Base-by-base conservation (phyloP, 2,329 filamentous ascomycete species). In the Aspergillus sojae region DNA sequence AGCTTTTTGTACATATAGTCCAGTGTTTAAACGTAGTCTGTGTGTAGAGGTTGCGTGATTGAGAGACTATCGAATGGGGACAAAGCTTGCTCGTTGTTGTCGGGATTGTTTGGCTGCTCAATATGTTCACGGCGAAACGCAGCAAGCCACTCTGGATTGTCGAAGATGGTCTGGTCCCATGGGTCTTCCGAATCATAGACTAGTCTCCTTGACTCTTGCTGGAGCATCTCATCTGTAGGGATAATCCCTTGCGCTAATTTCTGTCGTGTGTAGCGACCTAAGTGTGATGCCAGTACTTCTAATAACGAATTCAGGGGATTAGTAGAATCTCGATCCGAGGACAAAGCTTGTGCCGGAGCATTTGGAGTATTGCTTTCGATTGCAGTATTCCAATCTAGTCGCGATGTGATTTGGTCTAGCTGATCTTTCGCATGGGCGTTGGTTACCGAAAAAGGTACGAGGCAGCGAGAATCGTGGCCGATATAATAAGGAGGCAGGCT, bases 211-310 rank as follows among this genome's bases (percentile, higher is more conserved):
- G 83, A 80, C 60, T 83, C 75, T 6, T 67, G 65, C 68, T 85
- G 83, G 9, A 85, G 73, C 77, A 83, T 80, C n/a, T 82, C 80
- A 65, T 85, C 83, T 1, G 80, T 83, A 21, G 83, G 66, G 19
- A 78, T 67, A 1, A 80, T 71, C 1, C 59, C 59, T 23, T 50
- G 36, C n/a, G 50, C 30, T 34, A 61, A 46, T 56, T 68, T 67
- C 16, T 60, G 39, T 3, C 61, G 61, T 12, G 67, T 65, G 62
- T 64, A 71, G 19, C 59, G 64, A 6, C 67, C 61, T 14, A 71
- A 55, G 39, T 70, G 68, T 4, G 23, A 58, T 1, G 62, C 67
- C 12, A 70, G 65, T 2, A 68, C 46, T n/a, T 67, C 57, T 19
- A 66, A 50, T 34, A 67, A 69, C 23, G 54, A 57, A 6, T 57